Conservation (phyloP, 176 grass and related monocot genomes). For the Melocanna baccifera region DNA sequence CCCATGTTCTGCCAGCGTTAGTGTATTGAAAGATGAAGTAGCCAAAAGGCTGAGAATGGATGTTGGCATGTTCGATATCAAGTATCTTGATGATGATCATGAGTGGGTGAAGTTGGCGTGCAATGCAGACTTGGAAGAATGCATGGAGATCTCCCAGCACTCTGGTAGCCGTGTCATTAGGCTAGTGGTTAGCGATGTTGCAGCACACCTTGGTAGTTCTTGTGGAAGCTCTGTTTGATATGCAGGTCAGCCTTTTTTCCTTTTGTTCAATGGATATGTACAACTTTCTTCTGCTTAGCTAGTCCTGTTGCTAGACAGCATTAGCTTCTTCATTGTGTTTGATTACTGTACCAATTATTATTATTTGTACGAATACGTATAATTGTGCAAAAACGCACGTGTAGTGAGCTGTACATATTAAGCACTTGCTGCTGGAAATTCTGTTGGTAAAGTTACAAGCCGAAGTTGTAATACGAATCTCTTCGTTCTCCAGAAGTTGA, state of each 20-base stretch:
- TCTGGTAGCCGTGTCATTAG: constrained; percentile 72
- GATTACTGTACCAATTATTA: constrained; percentile 21
- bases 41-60: constrained; percentile 72
- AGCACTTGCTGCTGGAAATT: constrained; percentile 33
- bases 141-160: constrained; percentile 68
- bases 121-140: constrained; percentile 86
- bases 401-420: constrained; percentile 51
- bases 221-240: constrained; percentile 77
- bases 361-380: constrained; percentile 33
- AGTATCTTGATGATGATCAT: constrained; percentile 91
- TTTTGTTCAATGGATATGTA: not conserved
- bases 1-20: constrained; percentile 43
- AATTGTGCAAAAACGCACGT: constrained; percentile 23
- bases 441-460: constrained; percentile 15
- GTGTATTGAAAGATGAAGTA: constrained; percentile 59
- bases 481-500: not conserved
- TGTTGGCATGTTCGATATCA: constrained; percentile 79
- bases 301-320: constrained; percentile 45
- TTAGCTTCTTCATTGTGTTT: constrained; percentile 44
- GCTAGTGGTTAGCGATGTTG: constrained; percentile 57
- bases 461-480: constrained; percentile 5
- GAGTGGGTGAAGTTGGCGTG: constrained; percentile 88
- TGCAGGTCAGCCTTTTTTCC: not conserved
- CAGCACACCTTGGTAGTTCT: constrained; percentile 60
- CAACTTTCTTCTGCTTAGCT: constrained; percentile 21